phyloP scores from a whole-genome alignment of 805 yeast species.

The Trichomonascus vanleenenianus region DNA sequence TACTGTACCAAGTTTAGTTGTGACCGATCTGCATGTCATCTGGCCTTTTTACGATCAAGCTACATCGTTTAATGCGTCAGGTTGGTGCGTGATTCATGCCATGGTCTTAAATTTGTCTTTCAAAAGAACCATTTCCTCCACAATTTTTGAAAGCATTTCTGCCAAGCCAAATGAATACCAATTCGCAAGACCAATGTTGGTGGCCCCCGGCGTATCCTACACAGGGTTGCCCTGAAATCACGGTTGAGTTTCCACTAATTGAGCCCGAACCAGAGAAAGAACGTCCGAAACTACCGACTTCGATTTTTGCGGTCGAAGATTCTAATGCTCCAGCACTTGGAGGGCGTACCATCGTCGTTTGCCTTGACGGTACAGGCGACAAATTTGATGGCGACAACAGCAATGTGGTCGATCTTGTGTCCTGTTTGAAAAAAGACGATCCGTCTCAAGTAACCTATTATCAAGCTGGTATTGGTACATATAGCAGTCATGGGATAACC shows the following conservation, averaged over 20 bases:
- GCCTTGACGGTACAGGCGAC: not conserved
- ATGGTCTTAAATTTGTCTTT: too few relatives aligned
- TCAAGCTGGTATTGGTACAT: slow-evolving; percentile 1
- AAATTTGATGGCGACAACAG: slow-evolving; percentile 1
- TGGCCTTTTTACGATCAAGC: too few relatives aligned
- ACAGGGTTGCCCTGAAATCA: not conserved
- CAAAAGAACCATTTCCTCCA: too few relatives aligned
- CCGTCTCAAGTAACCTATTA: not conserved
- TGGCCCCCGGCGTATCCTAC: not conserved
- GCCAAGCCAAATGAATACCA: not conserved
- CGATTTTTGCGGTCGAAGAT: not conserved
- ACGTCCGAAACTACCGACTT: not conserved
- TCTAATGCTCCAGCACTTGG: not conserved
- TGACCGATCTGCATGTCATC: too few relatives aligned
- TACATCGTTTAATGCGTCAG: too few relatives aligned
- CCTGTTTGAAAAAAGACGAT: slow-evolving; percentile 1
- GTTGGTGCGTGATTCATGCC: too few relatives aligned
- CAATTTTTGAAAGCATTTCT: too few relatives aligned
- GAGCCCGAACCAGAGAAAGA: not conserved
- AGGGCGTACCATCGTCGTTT: not conserved
- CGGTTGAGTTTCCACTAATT: not conserved
- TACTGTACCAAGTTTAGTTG: too few relatives aligned
- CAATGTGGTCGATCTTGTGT: not conserved
- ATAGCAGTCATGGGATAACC: not conserved
- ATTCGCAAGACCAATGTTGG: not conserved